These are phyloP conservation scores for Carex pumila DNA, from an alignment of 176 grass and related monocot species.

Conservation along the genomic window DNA sequence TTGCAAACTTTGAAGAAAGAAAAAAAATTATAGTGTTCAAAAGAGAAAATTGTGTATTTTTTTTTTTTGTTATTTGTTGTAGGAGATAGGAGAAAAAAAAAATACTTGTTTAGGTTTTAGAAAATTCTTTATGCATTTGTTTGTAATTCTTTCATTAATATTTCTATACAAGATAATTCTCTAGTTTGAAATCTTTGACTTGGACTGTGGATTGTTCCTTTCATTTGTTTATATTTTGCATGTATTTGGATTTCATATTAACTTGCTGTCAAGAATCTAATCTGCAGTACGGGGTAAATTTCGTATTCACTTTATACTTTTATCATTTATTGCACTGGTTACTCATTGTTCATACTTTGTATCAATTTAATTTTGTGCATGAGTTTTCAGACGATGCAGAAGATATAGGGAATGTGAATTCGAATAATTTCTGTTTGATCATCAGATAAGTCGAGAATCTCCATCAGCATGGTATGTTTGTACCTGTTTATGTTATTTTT, in stretches of 20 bases:
- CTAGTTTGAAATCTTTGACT: background rate
- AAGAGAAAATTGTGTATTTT: constrained; percentile 1
- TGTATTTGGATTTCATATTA: constrained; percentile 15
- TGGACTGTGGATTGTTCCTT: background rate
- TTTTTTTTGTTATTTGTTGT: constrained; percentile 3
- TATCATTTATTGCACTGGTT: background rate
- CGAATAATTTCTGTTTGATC: constrained; percentile 2
- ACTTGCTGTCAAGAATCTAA: constrained; percentile 1
- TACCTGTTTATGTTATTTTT: background rate
- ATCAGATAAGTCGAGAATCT: constrained; percentile 19
- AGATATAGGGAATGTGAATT: constrained; percentile 3
- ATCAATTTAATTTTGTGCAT: background rate
- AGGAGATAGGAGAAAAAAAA: constrained; percentile 18
- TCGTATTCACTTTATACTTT: background rate
- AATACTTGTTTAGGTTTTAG: constrained; percentile 22
- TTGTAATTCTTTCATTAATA: constrained; percentile 18
- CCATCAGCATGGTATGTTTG: constrained; percentile 20
- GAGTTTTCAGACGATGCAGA: background rate
- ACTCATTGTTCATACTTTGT: background rate
- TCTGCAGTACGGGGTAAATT: constrained; percentile 18
- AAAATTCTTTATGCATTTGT: constrained; percentile 15
- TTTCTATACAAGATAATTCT: background rate
- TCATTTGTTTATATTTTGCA: too few relatives aligned
- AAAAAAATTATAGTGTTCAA: background rate
- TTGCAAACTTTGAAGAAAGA: background rate